Evolutionary conservation across 768 basidiomycete species (phyloP).

Genomic region (Pisolithus tinctorius): DNA sequence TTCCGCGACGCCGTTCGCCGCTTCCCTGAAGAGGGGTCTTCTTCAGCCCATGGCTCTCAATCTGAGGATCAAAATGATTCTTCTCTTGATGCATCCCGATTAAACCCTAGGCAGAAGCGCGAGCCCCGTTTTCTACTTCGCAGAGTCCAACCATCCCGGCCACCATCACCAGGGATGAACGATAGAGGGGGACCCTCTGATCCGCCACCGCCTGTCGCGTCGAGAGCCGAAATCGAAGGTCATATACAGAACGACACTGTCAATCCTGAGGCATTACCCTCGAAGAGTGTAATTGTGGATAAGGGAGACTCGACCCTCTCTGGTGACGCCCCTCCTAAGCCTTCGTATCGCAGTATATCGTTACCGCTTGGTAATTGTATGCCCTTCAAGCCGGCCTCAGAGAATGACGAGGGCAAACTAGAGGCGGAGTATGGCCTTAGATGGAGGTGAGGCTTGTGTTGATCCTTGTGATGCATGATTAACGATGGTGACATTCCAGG

Average conservation of each 20-base stretch:
- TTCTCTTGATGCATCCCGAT: slow-evolving; percentile 11
- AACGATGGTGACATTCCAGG: slow-evolving; percentile 28
- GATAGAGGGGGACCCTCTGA: slow-evolving; percentile 3
- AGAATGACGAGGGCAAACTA: slow-evolving; percentile 42
- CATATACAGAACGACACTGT: background rate
- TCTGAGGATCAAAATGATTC: slow-evolving; percentile 35
- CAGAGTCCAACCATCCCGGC: slow-evolving; percentile 14
- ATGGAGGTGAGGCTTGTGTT: slow-evolving; percentile 13
- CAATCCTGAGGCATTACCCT: slow-evolving; percentile 4
- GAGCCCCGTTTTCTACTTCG: slow-evolving; percentile 23
- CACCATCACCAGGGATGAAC: slow-evolving; percentile 9
- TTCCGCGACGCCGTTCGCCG: slow-evolving; percentile 33
- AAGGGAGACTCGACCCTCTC: background rate
- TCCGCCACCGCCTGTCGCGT: slow-evolving; percentile 3
- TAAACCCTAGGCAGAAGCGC: slow-evolving; percentile 10
- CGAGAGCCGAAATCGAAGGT: slow-evolving; percentile 1
- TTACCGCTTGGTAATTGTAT: slow-evolving; percentile 26
- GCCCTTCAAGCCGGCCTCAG: slow-evolving; percentile 29
- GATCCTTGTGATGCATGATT: background rate
- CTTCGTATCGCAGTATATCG: slow-evolving; percentile 28
- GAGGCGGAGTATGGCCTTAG: slow-evolving; percentile 49
- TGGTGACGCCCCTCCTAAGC: background rate
- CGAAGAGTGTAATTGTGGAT: background rate
- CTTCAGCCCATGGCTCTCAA: slow-evolving; percentile 39
- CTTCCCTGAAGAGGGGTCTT: slow-evolving; percentile 40